Percentiles rank a stretch among this genome's conserved stretches.
phyloP scores from a whole-genome alignment of 75 land plant genomes.

The Cunninghamia lanceolata region DNA sequence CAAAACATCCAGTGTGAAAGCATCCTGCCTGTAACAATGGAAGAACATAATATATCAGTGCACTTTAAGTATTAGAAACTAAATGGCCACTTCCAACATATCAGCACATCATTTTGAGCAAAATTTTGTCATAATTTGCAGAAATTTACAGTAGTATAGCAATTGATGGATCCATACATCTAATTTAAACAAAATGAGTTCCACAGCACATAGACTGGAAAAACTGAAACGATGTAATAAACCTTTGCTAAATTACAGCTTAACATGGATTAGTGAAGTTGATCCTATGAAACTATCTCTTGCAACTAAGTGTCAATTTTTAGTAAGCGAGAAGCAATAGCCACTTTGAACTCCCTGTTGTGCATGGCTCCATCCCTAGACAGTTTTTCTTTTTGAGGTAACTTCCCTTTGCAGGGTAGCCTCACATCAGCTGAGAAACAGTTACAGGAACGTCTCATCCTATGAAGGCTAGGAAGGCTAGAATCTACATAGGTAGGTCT shows the following conservation, averaged over 20 bases:
- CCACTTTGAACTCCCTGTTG: not conserved
- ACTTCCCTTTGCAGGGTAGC: not conserved
- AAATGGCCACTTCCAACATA: not conserved
- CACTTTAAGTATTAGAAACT: not conserved
- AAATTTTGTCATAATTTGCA: not conserved
- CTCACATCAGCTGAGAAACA: not conserved
- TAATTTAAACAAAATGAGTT: not conserved
- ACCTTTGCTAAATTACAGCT: not conserved
- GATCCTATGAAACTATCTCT: not conserved
- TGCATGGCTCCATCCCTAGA: not conserved
- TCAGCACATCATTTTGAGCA: not conserved
- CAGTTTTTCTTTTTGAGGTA: not conserved
- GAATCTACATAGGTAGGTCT: not conserved
- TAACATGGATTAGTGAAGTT: not conserved
- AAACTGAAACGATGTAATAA: not conserved
- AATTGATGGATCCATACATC: not conserved
- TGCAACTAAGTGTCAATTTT: not conserved
- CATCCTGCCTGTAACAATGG: conserved; percentile 76
- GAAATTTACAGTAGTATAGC: not conserved
- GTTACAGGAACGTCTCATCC: not conserved
- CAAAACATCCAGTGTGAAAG: conserved; percentile 92
- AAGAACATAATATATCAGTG: not conserved
- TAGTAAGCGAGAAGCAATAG: not conserved
- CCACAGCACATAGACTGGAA: not conserved
- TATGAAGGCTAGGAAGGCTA: not conserved